A percentile compares a stretch with the other conserved stretches of the same genome.
Conservation (phyloP, 306 rosid species). For the Cicer arietinum region DNA sequence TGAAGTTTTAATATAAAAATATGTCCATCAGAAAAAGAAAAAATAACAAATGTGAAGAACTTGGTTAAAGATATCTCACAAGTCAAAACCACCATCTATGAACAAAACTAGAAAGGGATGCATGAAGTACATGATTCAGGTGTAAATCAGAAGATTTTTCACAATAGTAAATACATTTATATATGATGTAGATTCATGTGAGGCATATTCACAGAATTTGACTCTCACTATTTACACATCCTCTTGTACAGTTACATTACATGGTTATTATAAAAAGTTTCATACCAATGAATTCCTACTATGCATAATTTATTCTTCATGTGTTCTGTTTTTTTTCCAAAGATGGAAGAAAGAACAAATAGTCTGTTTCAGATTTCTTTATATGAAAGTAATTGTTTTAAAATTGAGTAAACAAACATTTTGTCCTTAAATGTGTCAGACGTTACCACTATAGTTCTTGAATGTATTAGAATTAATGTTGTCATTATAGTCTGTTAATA, state of each 20-base stretch:
- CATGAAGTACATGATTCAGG: slow-evolving; percentile 31
- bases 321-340: background rate
- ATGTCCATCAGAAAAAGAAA: background rate
- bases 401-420: too few relatives aligned
- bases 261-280: slow-evolving; percentile 36
- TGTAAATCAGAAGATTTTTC: slow-evolving; percentile 30
- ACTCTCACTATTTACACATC: slow-evolving; percentile 33
- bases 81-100: background rate
- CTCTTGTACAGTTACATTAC: slow-evolving; percentile 50
- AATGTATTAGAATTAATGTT: too few relatives aligned
- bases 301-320: slow-evolving; percentile 7
- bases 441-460: too few relatives aligned
- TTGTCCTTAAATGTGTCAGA: too few relatives aligned
- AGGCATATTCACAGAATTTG: slow-evolving; percentile 27
- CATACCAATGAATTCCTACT: slow-evolving; percentile 39
- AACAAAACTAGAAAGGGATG: slow-evolving; percentile 23
- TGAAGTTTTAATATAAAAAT: slow-evolving; percentile 40
- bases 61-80: slow-evolving; percentile 31
- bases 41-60: slow-evolving; percentile 8
- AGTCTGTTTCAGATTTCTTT: slow-evolving; percentile 26
- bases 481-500: too few relatives aligned
- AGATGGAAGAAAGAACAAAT: slow-evolving; percentile 28
- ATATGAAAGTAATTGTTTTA: background rate
- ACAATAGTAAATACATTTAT: slow-evolving; percentile 28
- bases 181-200: slow-evolving; percentile 40